phyloP scores from a whole-genome alignment of 306 rosid species.

The Castanopsis chinensis region DNA sequence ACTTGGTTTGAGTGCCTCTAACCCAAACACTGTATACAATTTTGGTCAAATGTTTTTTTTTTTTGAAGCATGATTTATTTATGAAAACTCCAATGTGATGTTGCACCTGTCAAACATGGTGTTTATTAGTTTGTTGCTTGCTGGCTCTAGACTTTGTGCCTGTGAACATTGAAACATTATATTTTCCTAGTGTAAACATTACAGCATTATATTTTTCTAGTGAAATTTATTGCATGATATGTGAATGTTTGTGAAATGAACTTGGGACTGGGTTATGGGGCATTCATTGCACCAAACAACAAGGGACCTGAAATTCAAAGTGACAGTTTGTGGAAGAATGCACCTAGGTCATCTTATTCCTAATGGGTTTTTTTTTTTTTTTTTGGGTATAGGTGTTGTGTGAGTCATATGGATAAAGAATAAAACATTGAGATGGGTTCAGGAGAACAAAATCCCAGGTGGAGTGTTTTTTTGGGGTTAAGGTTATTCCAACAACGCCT shows the following conservation, averaged over 20 bases:
- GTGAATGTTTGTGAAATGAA: neutral
- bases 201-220: neutral
- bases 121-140: neutral
- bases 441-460: conserved; percentile 36
- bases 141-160: neutral
- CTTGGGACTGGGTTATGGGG: neutral
- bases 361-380: neutral
- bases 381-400: neutral
- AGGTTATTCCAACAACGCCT: conserved; percentile 62
- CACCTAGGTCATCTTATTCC: neutral
- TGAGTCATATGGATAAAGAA: neutral
- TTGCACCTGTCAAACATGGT: neutral
- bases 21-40: neutral
- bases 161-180: neutral
- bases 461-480: conserved; percentile 70
- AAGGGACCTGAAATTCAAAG: neutral
- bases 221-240: neutral
- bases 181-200: neutral
- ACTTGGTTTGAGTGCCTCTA: neutral
- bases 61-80: neutral
- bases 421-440: conserved; percentile 22
- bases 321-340: neutral
- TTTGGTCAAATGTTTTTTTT: neutral
- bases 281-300: neutral
- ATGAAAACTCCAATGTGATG: neutral